Base-by-base conservation (phyloP, 2,329 filamentous ascomycete species). In the Hypoxylon sp. region DNA sequence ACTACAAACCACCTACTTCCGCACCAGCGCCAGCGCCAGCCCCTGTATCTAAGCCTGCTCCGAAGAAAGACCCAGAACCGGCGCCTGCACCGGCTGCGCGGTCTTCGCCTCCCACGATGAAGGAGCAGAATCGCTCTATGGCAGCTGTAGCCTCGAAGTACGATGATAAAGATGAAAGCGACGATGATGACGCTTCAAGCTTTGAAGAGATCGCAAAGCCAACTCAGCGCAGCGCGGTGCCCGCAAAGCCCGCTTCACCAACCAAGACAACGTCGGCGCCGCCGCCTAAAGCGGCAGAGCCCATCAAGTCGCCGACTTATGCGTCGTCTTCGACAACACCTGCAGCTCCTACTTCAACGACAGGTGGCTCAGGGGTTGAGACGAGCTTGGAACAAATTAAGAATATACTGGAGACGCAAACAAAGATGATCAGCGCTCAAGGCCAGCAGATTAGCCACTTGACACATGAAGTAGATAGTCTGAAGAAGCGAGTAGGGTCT, bases 121-220 rank as follows among this genome's bases (percentile, higher is more conserved):
- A 90, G 70, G 93, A 97, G 70, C 95, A 97, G 82, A 94, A 96
- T 79, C 88, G 88, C 30, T 97, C 94, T 11, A 96, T 98, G 81
- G 89, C 94, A 20, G 90, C 90, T 61, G 91, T 96, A 85, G 95
- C 94, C 8, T 90, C 88, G 79, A 97, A 93, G 81, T 98, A 93
- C 81, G 91, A 94, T 74, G 94, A 97, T 78, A 85, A 91, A 54
- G 85, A 87, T 22, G 83, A 84, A 27, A 88, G 90, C 76, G 85
- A 87, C 1, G 85, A 88, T 17, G 89, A 90, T 51, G 91, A 93
- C 64, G 86, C 88, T 30, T 95, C 93, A 0, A 93, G 91, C 81
- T 98, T 98, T 73, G 95, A 98, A 78, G 94, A 97, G 77, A 87
- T 96, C 33, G 81, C 91, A 33, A 94, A 93, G 77, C 92, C 93